Evolutionary conservation across 2,329 filamentous ascomycete species (phyloP), one percentile per base, ranked within the genome.

Genomic region (Alternaria postmessia): DNA sequence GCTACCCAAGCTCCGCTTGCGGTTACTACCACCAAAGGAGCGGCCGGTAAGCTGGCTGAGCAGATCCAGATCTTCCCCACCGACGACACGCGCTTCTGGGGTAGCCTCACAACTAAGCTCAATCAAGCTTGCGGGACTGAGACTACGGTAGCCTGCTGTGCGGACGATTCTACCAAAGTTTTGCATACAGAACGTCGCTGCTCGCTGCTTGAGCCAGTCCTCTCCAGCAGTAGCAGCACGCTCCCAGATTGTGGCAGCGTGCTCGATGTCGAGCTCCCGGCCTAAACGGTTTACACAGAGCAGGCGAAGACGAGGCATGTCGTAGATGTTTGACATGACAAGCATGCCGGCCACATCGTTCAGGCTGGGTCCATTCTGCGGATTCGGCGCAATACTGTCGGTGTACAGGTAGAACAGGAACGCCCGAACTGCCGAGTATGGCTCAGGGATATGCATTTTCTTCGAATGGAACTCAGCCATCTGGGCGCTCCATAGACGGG

Each of bases 381-480:
- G 74, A 24, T 76, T 71, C 0, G 74, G 69, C 5, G 81, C 79
- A 67, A 99, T 97, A 68, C 90, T 94, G 78, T 99, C 95, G 0
- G 95, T 97, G 79, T 99, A 99, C 1, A 99, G 87, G 74, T 97
- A 99, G 80, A 95, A 94, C 28, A 99, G 85, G 75, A 99, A 99
- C 0, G 94, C 93, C 68, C 92, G 93, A 47, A 99, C 95, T 0
- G 97, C 93, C 1, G 89, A 90, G 78, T 97, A 98, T 1, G 94
- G 94, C 74, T 99, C 96, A 0, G 95, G 94, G 44, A 99, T 97
- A 79, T 99, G 94, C 91, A 99, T 95, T 78, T 92, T 93, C 73
- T 95, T 95, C 16, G 93, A 95, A 76, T 99, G 95, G 72, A 96
- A 99, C 77, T 99, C 95, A 12, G 91, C 89, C 95, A 99, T 99